A percentile compares a stretch with the other conserved stretches of the same genome.
These are phyloP conservation scores for Blumeria graminis DNA, from an alignment of 2,329 filamentous ascomycete genomes.

Conservation along the genomic window DNA sequence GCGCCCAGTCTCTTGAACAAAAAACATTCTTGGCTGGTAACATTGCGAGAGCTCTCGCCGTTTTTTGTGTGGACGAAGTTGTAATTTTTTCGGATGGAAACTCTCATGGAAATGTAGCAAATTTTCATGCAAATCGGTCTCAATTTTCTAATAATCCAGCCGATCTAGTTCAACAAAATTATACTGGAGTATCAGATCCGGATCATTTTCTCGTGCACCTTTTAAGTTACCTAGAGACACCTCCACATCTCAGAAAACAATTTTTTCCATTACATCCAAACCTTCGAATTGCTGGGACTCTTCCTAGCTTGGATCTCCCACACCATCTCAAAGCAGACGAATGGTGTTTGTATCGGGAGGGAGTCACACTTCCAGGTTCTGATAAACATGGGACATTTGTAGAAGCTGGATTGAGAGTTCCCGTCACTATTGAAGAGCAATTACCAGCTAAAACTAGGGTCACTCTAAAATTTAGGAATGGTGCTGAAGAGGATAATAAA, in stretches of 20 bases:
- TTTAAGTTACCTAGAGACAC: slow-evolving; percentile 61
- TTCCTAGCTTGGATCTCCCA: slow-evolving; percentile 64
- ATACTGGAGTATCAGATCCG: slow-evolving; percentile 48
- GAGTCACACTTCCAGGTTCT: slow-evolving; percentile 32
- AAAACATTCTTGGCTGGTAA: slow-evolving; percentile 49
- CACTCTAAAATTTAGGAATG: slow-evolving; percentile 39
- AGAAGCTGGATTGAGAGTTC: slow-evolving; percentile 30
- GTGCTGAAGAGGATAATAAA: slow-evolving; percentile 17
- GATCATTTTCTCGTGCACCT: slow-evolving; percentile 61
- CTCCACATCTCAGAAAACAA: slow-evolving; percentile 52
- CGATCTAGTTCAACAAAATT: slow-evolving; percentile 19
- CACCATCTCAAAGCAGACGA: slow-evolving; percentile 57
- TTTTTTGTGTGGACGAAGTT: slow-evolving; percentile 69
- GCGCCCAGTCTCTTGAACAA: slow-evolving; percentile 28
- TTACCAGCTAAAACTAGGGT: slow-evolving; percentile 50
- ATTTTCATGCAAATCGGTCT: slow-evolving; percentile 7
- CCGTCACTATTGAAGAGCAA: slow-evolving; percentile 18
- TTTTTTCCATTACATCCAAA: slow-evolving; percentile 64
- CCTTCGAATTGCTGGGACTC: slow-evolving; percentile 42
- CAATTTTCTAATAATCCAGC: slow-evolving; percentile 18
- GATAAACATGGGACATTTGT: slow-evolving; percentile 25
- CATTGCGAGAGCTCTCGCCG: slow-evolving; percentile 56
- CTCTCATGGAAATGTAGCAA: slow-evolving; percentile 9
- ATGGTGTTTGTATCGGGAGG: slow-evolving; percentile 60
- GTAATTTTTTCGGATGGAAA: slow-evolving; percentile 58